A percentile compares a stretch with the other conserved stretches of the same genome.
These are phyloP conservation scores for Halenospora varia DNA, from an alignment of 495 filamentous ascomycete species.

Conservation along the genomic window DNA sequence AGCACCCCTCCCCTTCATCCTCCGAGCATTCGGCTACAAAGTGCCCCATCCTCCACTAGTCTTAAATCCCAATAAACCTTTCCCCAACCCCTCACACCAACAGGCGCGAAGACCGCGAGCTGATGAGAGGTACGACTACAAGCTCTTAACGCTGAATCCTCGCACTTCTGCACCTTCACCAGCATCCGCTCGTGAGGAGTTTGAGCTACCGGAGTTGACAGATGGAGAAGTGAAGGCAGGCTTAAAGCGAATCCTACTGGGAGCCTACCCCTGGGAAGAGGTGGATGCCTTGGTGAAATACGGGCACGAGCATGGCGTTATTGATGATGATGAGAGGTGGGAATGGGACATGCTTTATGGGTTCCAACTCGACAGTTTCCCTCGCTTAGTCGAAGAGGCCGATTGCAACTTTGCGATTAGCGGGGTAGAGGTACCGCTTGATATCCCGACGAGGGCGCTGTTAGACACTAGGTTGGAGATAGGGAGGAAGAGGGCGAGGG, in stretches of 20 bases:
- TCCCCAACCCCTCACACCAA: not conserved
- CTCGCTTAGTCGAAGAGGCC: not conserved
- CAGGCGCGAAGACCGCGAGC: not conserved
- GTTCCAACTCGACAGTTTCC: not conserved
- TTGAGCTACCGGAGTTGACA: not conserved
- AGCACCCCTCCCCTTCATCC: not conserved
- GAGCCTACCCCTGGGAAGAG: not conserved
- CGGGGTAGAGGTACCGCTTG: too few species aligned
- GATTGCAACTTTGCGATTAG: too few species aligned
- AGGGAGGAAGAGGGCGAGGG: not conserved
- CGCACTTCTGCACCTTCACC: too few species aligned
- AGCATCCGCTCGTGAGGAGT: too few species aligned
- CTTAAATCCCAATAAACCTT: not conserved
- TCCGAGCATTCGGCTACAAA: not conserved
- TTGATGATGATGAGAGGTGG: not conserved
- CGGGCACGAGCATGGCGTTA: not conserved
- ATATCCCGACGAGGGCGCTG: too few species aligned
- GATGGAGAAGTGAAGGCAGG: not conserved
- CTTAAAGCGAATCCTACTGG: not conserved
- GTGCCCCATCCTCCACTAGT: not conserved
- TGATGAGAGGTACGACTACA: too few species aligned
- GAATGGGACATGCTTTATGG: not conserved
- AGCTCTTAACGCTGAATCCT: too few species aligned
- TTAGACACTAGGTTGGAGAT: not conserved
- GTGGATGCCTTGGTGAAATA: not conserved